Base-by-base conservation (phyloP, 1,284 basidiomycete species). In the Quambalaria eucalypti region DNA sequence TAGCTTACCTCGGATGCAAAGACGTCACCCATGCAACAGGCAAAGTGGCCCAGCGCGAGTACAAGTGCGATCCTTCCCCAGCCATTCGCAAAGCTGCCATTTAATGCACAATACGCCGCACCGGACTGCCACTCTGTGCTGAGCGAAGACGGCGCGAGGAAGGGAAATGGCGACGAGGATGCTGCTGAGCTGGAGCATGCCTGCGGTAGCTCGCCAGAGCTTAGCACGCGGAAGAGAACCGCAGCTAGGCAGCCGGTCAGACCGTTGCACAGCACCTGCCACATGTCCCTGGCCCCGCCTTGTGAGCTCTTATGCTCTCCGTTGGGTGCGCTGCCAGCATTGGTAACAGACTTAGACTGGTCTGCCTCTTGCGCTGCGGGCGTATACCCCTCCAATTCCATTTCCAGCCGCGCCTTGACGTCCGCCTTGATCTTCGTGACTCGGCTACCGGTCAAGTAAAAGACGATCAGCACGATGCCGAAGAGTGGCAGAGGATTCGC, bases 341-440 rank as follows among this genome's bases (percentile, higher is more conserved):
- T n/a, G 9, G 36, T 23, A n/a, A 8, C 40, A n/a, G n/a, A n/a
- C n/a, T n/a, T n/a, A n/a, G n/a, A n/a, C n/a, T n/a, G n/a, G n/a
- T n/a, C n/a, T n/a, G n/a, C n/a, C 48, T 40, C 30, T 38, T 36
- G n/a, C 39, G 25, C 9, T 60, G 55, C 16, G 53, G 51, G 38
- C 29, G n/a, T 26, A 2, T n/a, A 14, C 10, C 1, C 21, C 2
- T 36, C 16, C n/a, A 19, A 16, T 47, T 63, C 87, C 48, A 87
- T 87, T 73, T 97, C 92, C 26, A 92, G 80, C 56, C 78, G 78
- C 1, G 82, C 82, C 75, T 96, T 97, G 51, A 77, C 47, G 1
- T 66, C 56, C 0, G 78, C 76, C 59, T 81, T 80, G 68, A 79
- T 76, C 81, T 90, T 91, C 4, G 91, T 95, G 0, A 89, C 90